Conservation (phyloP, 495 filamentous ascomycete genomes). For the Filosporella fistucella region DNA sequence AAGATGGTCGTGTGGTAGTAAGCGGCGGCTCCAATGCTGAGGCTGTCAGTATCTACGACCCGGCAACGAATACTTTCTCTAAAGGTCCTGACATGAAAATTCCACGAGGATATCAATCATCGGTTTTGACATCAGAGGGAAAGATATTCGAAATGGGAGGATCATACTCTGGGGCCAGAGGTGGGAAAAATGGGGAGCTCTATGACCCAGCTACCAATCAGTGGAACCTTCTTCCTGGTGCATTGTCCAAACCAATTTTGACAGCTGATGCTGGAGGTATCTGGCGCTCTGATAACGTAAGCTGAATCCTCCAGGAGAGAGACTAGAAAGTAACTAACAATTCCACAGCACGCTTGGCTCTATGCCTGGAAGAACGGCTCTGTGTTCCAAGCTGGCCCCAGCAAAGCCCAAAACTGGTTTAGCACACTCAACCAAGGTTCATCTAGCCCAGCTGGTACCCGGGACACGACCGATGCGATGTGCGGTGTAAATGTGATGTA, state of each 20-base stretch:
- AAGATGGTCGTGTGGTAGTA: conserved; percentile 46
- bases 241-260: conserved; percentile 40
- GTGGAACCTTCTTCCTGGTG: conserved; percentile 27
- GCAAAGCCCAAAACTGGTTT: conserved; percentile 55
- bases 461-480: conserved; percentile 47
- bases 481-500: conserved; percentile 51
- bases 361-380: conserved; percentile 52
- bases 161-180: conserved; percentile 42
- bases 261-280: conserved; percentile 42
- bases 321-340: too few relatives aligned
- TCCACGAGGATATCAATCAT: conserved; percentile 52
- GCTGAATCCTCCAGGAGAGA: too few relatives aligned
- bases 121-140: conserved; percentile 47
- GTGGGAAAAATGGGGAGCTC: conserved; percentile 51
- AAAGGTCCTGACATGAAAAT: conserved; percentile 37
- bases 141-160: conserved; percentile 58
- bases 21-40: conserved; percentile 43
- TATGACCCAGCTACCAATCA: conserved; percentile 34
- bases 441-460: conserved; percentile 29
- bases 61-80: conserved; percentile 27
- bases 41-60: conserved; percentile 44
- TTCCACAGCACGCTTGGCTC: conserved; percentile 61
- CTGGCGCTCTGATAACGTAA: conserved; percentile 48
- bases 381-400: conserved; percentile 49
- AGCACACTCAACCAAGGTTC: conserved; percentile 34